A percentile compares a stretch with the other conserved stretches of the same genome.
Evolutionary conservation across 129 eudicot genomes (phyloP).

Genomic region (Helianthus tuberosus): DNA sequence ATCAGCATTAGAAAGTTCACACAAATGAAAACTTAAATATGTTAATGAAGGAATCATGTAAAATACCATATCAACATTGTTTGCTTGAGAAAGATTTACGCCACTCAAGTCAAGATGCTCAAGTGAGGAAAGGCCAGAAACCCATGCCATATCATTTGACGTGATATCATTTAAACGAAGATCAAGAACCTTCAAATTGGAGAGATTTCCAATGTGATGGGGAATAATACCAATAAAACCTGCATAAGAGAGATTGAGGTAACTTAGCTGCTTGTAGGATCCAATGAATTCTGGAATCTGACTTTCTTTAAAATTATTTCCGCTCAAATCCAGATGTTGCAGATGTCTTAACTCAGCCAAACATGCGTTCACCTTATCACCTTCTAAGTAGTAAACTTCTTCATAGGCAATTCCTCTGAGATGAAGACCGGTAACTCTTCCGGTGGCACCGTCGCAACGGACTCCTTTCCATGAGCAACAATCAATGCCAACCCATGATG

Average conservation of each 20-base stretch:
- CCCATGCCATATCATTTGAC: not conserved
- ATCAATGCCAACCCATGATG: constrained; percentile 26
- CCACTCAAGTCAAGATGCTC: not conserved
- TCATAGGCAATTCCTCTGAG: not conserved
- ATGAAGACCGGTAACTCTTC: not conserved
- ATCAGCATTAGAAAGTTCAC: no score
- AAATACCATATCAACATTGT: not conserved
- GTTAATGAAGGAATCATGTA: not conserved
- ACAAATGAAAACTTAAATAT: not conserved
- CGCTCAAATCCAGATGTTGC: constrained; percentile 18
- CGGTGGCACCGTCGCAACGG: constrained; percentile 3
- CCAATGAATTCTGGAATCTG: constrained; percentile 16
- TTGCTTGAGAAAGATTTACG: not conserved
- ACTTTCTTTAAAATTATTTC: constrained; percentile 15
- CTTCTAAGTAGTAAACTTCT: not conserved
- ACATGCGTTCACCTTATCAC: not conserved
- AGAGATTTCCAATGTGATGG: constrained; percentile 34
- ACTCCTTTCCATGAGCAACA: constrained; percentile 21
- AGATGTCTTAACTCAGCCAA: constrained; percentile 20
- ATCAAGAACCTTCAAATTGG: constrained; percentile 31
- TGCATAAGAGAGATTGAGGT: constrained; percentile 22
- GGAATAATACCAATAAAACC: constrained; percentile 20
- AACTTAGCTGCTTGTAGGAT: constrained; percentile 13
- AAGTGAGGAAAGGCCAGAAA: constrained; percentile 6
- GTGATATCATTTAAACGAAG: not conserved